Conservation (phyloP, 225 moss, liverwort and hornwort genomes). For the Climacium dendroides region DNA sequence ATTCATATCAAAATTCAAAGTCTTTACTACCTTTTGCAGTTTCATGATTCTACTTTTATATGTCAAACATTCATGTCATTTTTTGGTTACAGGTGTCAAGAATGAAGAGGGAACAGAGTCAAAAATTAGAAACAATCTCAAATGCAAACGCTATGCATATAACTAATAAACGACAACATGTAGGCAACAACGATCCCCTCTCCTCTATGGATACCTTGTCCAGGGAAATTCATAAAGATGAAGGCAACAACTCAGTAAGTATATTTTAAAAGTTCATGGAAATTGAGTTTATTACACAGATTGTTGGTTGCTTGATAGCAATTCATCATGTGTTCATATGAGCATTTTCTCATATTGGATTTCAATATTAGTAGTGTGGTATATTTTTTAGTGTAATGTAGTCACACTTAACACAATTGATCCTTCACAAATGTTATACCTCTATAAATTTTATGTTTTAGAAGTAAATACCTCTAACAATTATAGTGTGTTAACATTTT, state of each 20-base stretch:
- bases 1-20: not conserved
- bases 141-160: not conserved
- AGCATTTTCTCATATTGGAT: not conserved
- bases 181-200: constrained; percentile 11
- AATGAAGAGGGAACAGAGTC: constrained; percentile 24
- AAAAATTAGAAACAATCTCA: not conserved
- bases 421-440: not conserved
- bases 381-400: not conserved
- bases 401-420: not conserved
- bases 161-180: constrained; percentile 35
- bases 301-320: not conserved
- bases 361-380: not conserved
- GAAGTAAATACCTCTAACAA: not conserved
- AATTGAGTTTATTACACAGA: not conserved
- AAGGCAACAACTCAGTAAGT: constrained; percentile 10
- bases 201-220: not conserved
- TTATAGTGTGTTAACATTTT: not conserved
- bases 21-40: not conserved
- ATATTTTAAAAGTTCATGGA: not conserved
- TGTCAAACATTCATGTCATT: not conserved
- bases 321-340: not conserved
- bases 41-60: not conserved
- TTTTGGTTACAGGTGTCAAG: not conserved
- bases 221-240: not conserved
- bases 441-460: not conserved